Evolutionary conservation across 495 filamentous ascomycete genomes (phyloP), one percentile per base, ranked within the genome.

Genomic region (Aspergillus saccharolyticus): DNA sequence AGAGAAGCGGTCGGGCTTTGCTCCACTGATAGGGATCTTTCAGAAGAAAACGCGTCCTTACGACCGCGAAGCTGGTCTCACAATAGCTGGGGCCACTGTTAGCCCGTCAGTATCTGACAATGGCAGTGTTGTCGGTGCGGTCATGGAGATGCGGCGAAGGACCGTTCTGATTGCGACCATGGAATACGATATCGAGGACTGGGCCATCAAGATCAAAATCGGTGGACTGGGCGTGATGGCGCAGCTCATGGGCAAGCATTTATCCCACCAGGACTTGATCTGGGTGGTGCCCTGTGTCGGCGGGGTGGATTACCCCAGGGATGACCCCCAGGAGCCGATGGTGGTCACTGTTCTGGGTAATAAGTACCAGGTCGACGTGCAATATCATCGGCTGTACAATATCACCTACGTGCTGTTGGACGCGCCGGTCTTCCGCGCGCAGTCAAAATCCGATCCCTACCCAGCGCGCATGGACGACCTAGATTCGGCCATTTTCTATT

Each of bases 351-450:
- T 89, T n/a, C 70, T 89, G 30, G 85, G 78, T 17, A 80, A 85
- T 55, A 69, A 71, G 0, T 88, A 86, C 66, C 76, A 85, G 58
- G 77, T 89, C 53, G 69, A 80, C 45, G 79, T 87, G 10, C 84
- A 87, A 63, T 86, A 86, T 66, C 83, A 89, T 61, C 61, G 73
- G 15, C 61, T 81, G 30, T 76, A 80, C 24, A 88, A 88, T 65
- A 87, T 89, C 57, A 89, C 85, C n/a, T 89, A 83, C 67, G 83
- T 88, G 24, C 74, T 89, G 12, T 73, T 89, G 6, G 85, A 89
- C 60, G 81, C 83, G 0, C 84, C 85, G 0, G 80, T 87, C n/a
- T 89, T 89, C 70, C 82, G 85, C 42, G 77, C 83, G 59, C 85
- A 87, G 65, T 80, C 83, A 6, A 81, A 80, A 60, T 67, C 74